Evolutionary conservation across 2,329 filamentous ascomycete genomes (phyloP).

Genomic region (Aureobasidium melanogenum): DNA sequence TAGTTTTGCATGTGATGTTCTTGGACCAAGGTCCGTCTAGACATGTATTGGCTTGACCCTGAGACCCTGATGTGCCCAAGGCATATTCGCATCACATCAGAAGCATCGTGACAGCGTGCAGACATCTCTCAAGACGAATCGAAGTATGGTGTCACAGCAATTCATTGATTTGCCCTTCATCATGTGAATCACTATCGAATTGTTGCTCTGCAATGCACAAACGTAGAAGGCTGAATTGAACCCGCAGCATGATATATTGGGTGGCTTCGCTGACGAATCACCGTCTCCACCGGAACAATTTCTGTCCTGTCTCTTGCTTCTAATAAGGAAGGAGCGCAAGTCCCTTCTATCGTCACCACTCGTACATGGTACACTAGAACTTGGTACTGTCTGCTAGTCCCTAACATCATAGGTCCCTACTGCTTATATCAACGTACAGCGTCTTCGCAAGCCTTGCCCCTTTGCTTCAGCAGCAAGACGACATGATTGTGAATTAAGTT

Average conservation of each 20-base stretch:
- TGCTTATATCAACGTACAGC: not conserved
- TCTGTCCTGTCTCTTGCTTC: not conserved
- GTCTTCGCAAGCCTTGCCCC: not conserved
- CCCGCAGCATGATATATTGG: not conserved
- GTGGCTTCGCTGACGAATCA: not conserved
- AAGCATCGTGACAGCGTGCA: not conserved
- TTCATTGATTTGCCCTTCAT: not conserved
- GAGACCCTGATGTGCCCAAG: not conserved
- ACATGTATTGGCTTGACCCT: not conserved
- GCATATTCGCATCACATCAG: not conserved
- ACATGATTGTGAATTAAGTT: not conserved
- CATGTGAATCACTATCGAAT: not conserved
- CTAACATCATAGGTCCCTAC: not conserved
- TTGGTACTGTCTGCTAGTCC: not conserved
- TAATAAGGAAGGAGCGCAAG: not conserved
- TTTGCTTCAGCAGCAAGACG: not conserved
- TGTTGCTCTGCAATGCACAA: not conserved
- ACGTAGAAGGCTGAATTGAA: not conserved
- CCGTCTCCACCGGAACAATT: not conserved
- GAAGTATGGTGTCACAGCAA: not conserved
- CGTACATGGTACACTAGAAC: not conserved
- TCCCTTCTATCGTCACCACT: too few species aligned
- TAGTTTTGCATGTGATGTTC: not conserved
- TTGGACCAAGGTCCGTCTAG: not conserved
- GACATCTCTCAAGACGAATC: not conserved